Evolutionary conservation across 352 stramenopile genomes (phyloP).

Genomic region (Plasmopara viticola): DNA sequence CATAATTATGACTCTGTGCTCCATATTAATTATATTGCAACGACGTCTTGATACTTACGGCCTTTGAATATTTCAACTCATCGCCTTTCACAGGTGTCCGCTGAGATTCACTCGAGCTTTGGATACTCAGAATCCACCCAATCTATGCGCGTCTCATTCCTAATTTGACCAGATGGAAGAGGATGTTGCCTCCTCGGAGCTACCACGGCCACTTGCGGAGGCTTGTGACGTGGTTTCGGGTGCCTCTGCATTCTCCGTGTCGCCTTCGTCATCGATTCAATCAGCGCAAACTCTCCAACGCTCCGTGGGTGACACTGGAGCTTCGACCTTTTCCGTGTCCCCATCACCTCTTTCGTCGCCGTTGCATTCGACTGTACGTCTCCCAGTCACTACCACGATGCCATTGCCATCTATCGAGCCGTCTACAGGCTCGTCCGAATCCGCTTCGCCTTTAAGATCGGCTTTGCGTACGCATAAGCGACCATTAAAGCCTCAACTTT

Average conservation of each 20-base stretch:
- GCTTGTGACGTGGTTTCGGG: conserved; percentile 7
- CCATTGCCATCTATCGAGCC: not conserved
- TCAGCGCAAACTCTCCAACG: conserved; percentile 7
- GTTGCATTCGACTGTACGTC: conserved; percentile 8
- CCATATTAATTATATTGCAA: no score
- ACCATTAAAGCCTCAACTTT: conserved; percentile 11
- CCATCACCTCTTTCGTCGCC: conserved; percentile 17
- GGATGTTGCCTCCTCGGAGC: conserved; percentile 6
- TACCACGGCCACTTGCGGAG: not conserved
- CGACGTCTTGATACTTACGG: no score
- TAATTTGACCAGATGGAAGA: conserved; percentile 9
- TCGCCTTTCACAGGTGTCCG: conserved; percentile 3
- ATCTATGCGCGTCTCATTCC: conserved; percentile 5
- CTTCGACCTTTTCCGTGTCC: conserved; percentile 10
- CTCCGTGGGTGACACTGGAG: conserved; percentile 5
- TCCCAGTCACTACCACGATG: conserved; percentile 2
- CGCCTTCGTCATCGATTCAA: conserved; percentile 10
- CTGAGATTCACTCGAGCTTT: conserved; percentile 11
- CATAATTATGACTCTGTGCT: no score
- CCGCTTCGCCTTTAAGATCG: conserved; percentile 17
- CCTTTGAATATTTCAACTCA: conserved; percentile 2
- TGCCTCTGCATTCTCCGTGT: conserved; percentile 18
- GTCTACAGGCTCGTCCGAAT: conserved; percentile 2
- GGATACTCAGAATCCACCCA: conserved; percentile 22
- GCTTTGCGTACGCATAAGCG: conserved; percentile 10